A percentile compares a stretch with the other conserved stretches of the same genome.
Evolutionary conservation across 192 early-diverging fungal genomes (phyloP).

Genomic region (Chytriomyces sp.): DNA sequence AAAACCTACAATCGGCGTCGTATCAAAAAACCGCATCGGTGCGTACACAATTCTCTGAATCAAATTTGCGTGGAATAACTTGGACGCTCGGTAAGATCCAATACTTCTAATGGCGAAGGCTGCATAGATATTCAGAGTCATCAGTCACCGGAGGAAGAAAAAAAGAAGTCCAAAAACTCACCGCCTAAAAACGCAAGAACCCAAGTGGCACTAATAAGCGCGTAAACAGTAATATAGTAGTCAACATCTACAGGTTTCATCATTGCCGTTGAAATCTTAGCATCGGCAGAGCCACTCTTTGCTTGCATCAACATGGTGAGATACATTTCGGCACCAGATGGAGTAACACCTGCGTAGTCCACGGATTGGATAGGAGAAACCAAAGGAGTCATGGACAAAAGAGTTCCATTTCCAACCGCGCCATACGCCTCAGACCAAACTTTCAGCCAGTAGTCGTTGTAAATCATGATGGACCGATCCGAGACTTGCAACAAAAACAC

Average conservation of each 20-base stretch:
- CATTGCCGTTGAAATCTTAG: neutral
- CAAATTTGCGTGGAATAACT: slow-evolving; percentile 41
- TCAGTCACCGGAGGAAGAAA: neutral
- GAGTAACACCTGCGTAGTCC: neutral
- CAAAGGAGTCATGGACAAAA: too few species aligned
- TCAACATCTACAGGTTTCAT: slow-evolving; percentile 27
- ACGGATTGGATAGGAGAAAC: too few species aligned
- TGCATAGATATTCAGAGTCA: neutral
- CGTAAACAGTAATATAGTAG: slow-evolving; percentile 46
- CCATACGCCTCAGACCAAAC: slow-evolving; percentile 47
- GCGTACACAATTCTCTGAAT: slow-evolving; percentile 45
- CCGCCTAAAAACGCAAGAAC: slow-evolving; percentile 8
- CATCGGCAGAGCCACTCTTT: neutral
- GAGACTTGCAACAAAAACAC: slow-evolving; percentile 36
- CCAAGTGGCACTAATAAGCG: slow-evolving; percentile 38
- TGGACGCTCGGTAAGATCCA: slow-evolving; percentile 43
- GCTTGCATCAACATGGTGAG: neutral
- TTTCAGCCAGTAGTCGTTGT: slow-evolving; percentile 51
- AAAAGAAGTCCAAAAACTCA: neutral
- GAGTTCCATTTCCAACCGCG: neutral
- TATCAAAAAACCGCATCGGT: slow-evolving; percentile 57
- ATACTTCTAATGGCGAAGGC: slow-evolving; percentile 19
- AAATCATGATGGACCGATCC: slow-evolving; percentile 36
- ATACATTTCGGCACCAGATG: neutral
- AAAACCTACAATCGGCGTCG: slow-evolving; percentile 44